A percentile compares a stretch with the other conserved stretches of the same genome.
These are phyloP conservation scores for Linum tenue DNA, from an alignment of 345 rosid genomes.

Conservation along the genomic window DNA sequence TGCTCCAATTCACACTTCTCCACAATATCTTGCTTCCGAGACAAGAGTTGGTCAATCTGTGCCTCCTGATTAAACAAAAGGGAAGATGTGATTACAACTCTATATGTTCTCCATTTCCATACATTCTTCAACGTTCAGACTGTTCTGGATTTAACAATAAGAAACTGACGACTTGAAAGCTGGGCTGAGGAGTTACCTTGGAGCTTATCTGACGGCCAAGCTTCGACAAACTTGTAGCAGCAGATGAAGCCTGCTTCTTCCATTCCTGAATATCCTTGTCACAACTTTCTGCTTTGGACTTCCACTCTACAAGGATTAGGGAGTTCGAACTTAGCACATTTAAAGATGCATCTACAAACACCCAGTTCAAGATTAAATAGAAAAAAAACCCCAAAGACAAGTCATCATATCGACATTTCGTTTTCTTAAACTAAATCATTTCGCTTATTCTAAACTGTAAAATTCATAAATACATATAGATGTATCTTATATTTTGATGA, in stretches of 20 bases:
- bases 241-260: constrained; percentile 78
- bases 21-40: constrained; percentile 58
- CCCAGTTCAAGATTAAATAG: constrained; percentile 2
- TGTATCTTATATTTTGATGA: no score
- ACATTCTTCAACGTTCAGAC: no score
- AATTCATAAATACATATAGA: no score
- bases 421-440: no score
- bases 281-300: constrained; percentile 74
- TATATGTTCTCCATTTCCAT: background rate
- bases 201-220: constrained; percentile 68
- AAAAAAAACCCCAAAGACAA: background rate
- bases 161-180: background rate
- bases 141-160: background rate
- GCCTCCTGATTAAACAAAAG: constrained; percentile 46
- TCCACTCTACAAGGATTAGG: constrained; percentile 52
- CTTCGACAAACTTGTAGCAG: constrained; percentile 69
- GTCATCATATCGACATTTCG: background rate
- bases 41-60: constrained; percentile 60
- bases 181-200: constrained; percentile 36
- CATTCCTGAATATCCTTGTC: constrained; percentile 83
- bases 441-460: no score
- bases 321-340: constrained; percentile 6
- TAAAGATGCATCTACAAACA: background rate
- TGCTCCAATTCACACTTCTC: constrained; percentile 84
- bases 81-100: constrained; percentile 6